These are phyloP conservation scores for Debaryomyces tyrocola DNA, from an alignment of 805 yeast genomes.

Conservation along the genomic window DNA sequence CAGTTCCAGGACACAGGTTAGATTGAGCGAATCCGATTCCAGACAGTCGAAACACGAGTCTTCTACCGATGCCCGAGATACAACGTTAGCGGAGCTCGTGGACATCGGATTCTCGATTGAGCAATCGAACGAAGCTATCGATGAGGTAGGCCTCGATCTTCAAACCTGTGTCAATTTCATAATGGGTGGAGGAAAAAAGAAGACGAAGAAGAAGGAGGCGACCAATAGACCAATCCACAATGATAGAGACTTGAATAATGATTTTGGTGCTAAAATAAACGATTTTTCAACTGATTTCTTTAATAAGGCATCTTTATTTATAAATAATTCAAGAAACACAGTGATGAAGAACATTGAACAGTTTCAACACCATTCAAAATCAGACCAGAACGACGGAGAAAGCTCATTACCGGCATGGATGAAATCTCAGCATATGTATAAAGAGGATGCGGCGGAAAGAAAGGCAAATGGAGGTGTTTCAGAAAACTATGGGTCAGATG, in stretches of 20 bases:
- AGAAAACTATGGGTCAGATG: conserved; percentile 48
- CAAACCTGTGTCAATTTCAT: conserved; percentile 65
- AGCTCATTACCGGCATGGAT: conserved; percentile 66
- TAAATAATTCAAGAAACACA: conserved; percentile 59
- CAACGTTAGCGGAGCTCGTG: conserved; percentile 62
- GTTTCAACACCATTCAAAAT: conserved; percentile 35
- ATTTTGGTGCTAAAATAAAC: conserved; percentile 37
- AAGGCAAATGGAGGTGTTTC: conserved; percentile 28
- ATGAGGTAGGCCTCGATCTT: conserved; percentile 56
- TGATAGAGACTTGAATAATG: conserved; percentile 14
- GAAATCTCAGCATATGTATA: conserved; percentile 55
- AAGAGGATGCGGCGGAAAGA: conserved; percentile 36
- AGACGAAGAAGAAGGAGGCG: not conserved
- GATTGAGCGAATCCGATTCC: no score
- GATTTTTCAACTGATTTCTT: conserved; percentile 57
- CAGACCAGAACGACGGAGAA: not conserved
- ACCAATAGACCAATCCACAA: conserved; percentile 3
- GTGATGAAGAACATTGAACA: conserved; percentile 63
- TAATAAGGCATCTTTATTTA: conserved; percentile 57
- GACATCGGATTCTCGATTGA: conserved; percentile 79
- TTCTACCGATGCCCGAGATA: conserved; percentile 33
- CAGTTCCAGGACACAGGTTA: no score
- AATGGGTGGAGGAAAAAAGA: conserved; percentile 56
- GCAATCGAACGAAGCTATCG: conserved; percentile 60
- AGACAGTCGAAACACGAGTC: no score